These are phyloP conservation scores for Cotoneaster glaucophyllus DNA, from an alignment of 306 rosid species.

Conservation along the genomic window DNA sequence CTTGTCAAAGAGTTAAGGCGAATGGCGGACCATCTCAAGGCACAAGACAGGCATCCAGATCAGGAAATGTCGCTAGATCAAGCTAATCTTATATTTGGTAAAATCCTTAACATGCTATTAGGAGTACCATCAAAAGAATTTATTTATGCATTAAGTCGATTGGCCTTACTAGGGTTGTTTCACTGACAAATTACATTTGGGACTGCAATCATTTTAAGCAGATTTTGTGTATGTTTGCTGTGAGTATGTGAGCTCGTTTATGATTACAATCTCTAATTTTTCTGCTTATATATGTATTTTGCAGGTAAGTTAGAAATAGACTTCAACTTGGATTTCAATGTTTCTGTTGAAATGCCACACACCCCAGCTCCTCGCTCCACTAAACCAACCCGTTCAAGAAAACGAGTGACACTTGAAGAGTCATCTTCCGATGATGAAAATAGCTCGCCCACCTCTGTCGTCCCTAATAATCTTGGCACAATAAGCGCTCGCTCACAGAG, in stretches of 20 bases:
- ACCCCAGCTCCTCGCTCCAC: slow-evolving; percentile 55
- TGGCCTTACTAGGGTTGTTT: not conserved
- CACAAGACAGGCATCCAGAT: slow-evolving; percentile 48
- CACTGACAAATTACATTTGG: not conserved
- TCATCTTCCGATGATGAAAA: slow-evolving; percentile 69
- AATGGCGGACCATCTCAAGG: slow-evolving; percentile 60
- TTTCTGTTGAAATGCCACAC: slow-evolving; percentile 35
- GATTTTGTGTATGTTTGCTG: not conserved
- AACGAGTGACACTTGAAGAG: slow-evolving; percentile 57
- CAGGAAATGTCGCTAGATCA: slow-evolving; percentile 44
- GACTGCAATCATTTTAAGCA: not conserved
- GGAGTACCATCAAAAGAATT: not conserved
- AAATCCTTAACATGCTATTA: not conserved
- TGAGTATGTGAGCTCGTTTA: not conserved
- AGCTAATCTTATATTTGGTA: slow-evolving; percentile 44
- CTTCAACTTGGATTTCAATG: slow-evolving; percentile 43
- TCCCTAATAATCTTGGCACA: slow-evolving; percentile 35
- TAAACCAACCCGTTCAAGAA: slow-evolving; percentile 44
- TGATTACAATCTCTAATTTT: not conserved
- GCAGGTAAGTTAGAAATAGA: slow-evolving; percentile 33
- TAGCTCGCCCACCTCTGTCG: slow-evolving; percentile 45
- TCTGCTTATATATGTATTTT: not conserved
- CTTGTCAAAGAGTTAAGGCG: slow-evolving; percentile 40
- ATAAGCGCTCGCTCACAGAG: slow-evolving; percentile 58
- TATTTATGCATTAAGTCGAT: not conserved